Evolutionary conservation across 495 filamentous ascomycete species (phyloP).

Genomic region (Xylaria scruposa): DNA sequence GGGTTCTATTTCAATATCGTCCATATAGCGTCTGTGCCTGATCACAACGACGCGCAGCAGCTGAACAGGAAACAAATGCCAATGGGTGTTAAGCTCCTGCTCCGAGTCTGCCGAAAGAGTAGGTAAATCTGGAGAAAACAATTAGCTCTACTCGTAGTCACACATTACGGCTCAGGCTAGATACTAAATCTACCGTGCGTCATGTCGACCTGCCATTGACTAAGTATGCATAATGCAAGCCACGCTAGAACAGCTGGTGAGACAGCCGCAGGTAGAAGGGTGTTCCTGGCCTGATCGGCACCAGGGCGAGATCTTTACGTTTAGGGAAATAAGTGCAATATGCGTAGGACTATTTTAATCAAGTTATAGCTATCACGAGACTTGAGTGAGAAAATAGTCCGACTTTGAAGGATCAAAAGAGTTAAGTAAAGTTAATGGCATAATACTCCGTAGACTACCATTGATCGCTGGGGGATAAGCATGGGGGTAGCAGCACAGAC

Average conservation of each 20-base stretch:
- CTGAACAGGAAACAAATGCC: background rate
- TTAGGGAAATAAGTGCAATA: background rate
- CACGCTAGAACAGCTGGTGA: background rate
- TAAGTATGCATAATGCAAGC: slow-evolving; percentile 18
- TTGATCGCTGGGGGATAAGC: background rate
- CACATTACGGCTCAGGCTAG: slow-evolving; percentile 5
- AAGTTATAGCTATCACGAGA: background rate
- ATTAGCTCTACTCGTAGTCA: background rate
- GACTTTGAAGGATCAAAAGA: background rate
- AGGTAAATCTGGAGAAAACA: background rate
- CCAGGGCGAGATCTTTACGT: background rate
- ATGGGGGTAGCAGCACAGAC: background rate
- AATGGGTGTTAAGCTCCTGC: background rate
- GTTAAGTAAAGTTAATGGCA: background rate
- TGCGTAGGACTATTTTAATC: background rate
- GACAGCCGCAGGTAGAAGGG: background rate
- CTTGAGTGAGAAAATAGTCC: background rate
- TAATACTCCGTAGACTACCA: too few relatives aligned
- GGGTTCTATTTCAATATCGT: background rate
- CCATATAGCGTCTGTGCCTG: background rate
- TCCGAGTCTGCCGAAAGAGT: background rate
- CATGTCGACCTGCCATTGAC: background rate
- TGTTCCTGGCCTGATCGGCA: slow-evolving; percentile 12
- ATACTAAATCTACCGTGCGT: slow-evolving; percentile 11
- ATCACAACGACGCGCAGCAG: background rate